These are phyloP conservation scores for Boletellus ananiceps DNA, from an alignment of 768 basidiomycete species.

Conservation along the genomic window DNA sequence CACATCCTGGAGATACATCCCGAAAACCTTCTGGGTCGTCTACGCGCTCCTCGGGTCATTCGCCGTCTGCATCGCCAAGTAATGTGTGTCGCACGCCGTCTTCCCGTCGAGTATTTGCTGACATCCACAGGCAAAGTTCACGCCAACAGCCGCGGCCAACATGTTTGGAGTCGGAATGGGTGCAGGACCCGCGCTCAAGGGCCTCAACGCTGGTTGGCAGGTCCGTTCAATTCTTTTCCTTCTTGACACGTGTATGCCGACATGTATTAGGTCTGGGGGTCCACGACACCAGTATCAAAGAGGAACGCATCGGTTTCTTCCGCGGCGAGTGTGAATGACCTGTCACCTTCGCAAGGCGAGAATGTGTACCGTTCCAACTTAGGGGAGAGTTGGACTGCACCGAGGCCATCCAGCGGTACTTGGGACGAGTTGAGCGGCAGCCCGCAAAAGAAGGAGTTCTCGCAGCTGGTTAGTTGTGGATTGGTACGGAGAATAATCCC, in stretches of 20 bases:
- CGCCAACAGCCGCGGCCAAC: conserved; percentile 38
- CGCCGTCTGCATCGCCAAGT: conserved; percentile 56
- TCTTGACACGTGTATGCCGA: conserved; percentile 8
- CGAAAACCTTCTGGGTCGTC: conserved; percentile 70
- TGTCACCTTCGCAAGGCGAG: conserved; percentile 43
- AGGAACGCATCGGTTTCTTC: conserved; percentile 64
- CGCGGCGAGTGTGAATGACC: conserved; percentile 47
- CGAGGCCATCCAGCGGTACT: conserved; percentile 48
- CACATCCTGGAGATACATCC: conserved; percentile 41
- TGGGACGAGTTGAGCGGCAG: conserved; percentile 57
- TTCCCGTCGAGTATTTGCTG: conserved; percentile 2
- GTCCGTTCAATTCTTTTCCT: conserved; percentile 33
- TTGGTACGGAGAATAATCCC: conserved; percentile 1
- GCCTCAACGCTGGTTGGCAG: conserved; percentile 64
- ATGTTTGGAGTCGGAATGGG: conserved; percentile 53
- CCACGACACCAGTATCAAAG: conserved; percentile 44
- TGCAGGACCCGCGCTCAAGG: conserved; percentile 45
- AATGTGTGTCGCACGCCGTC: conserved; percentile 40
- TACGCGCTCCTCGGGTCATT: conserved; percentile 58
- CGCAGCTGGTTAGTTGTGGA: conserved; percentile 41
- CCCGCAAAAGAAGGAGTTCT: conserved; percentile 48
- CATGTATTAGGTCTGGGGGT: conserved; percentile 52
- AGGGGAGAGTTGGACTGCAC: conserved; percentile 48
- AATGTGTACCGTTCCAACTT: conserved; percentile 43
- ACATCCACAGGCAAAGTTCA: conserved; percentile 45